A percentile compares a stretch with the other conserved stretches of the same genome.
Evolutionary conservation across 768 basidiomycete genomes (phyloP).

Genomic region (Crepidotus variabilis): DNA sequence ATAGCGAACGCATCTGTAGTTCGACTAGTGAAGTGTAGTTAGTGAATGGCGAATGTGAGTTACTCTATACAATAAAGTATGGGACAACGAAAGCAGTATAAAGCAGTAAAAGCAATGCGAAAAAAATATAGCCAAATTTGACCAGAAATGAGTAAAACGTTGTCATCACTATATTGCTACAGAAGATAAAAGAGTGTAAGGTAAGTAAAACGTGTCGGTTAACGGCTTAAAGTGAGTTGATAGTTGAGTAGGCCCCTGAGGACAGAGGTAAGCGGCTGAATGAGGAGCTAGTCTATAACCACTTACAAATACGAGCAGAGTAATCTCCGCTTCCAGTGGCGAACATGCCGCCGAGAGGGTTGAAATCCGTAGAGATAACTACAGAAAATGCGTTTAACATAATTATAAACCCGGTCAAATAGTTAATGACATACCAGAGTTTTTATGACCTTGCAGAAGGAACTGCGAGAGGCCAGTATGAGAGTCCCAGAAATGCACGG

Average conservation of each 20-base stretch:
- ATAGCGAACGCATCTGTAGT: not conserved
- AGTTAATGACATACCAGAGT: not conserved
- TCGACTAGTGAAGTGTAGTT: not conserved
- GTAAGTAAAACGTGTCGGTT: not conserved
- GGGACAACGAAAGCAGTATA: not conserved
- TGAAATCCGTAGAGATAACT: not conserved
- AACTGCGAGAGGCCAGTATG: not conserved
- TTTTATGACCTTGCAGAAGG: not conserved
- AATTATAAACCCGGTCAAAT: not conserved
- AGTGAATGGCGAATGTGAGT: not conserved
- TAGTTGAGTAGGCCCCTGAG: not conserved
- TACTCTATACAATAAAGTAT: not conserved
- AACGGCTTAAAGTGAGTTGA: not conserved
- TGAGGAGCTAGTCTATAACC: not conserved
- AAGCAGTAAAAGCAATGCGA: not conserved
- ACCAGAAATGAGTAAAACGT: too few species aligned
- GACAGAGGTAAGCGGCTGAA: not conserved
- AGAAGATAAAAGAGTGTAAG: not conserved
- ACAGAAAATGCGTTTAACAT: not conserved
- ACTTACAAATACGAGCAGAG: not conserved
- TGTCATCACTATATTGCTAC: too few species aligned
- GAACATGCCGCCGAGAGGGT: not conserved
- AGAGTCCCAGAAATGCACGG: conserved; percentile 3
- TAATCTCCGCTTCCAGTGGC: not conserved
- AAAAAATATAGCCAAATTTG: not conserved